phyloP scores from a whole-genome alignment of 768 basidiomycete species.

The Termitomyces sp. region DNA sequence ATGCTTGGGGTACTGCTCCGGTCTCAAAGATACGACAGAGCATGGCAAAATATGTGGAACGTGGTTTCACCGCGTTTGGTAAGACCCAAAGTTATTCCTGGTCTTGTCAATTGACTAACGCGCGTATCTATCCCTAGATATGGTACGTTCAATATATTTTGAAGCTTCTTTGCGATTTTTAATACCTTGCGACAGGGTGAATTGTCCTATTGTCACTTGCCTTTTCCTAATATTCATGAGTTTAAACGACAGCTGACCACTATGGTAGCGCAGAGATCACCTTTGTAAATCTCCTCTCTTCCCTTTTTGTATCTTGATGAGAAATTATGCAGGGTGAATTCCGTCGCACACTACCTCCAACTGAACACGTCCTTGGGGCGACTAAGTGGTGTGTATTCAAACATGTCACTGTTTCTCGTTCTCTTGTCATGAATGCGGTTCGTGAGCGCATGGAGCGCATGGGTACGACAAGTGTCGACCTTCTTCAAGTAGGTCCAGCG shows the following conservation, averaged over 20 bases:
- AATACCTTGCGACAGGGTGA: slow-evolving; percentile 8
- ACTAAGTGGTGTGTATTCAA: slow-evolving; percentile 88
- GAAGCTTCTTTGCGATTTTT: background rate
- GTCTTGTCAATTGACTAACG: background rate
- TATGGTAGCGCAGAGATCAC: slow-evolving; percentile 82
- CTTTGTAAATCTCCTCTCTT: slow-evolving; percentile 42
- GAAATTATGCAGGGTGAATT: slow-evolving; percentile 59
- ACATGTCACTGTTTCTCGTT: slow-evolving; percentile 40
- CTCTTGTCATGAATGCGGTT: slow-evolving; percentile 56
- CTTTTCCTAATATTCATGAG: background rate
- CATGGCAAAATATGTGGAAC: slow-evolving; percentile 59
- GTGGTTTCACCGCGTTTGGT: slow-evolving; percentile 66
- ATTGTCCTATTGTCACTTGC: background rate
- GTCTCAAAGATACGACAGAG: slow-evolving; percentile 58
- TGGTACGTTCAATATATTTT: slow-evolving; percentile 36
- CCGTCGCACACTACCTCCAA: slow-evolving; percentile 35
- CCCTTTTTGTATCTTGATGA: slow-evolving; percentile 3
- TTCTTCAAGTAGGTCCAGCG: slow-evolving; percentile 56
- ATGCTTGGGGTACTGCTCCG: slow-evolving; percentile 78
- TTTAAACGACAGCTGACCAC: slow-evolving; percentile 59
- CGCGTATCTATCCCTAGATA: slow-evolving; percentile 31
- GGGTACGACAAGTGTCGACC: slow-evolving; percentile 53
- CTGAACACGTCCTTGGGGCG: slow-evolving; percentile 53
- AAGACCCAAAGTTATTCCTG: slow-evolving; percentile 4
- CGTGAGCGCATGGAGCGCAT: slow-evolving; percentile 69